A percentile compares a stretch with the other conserved stretches of the same genome.
Evolutionary conservation across 306 rosid genomes (phyloP).

Genomic region (Potentilla sterilis): DNA sequence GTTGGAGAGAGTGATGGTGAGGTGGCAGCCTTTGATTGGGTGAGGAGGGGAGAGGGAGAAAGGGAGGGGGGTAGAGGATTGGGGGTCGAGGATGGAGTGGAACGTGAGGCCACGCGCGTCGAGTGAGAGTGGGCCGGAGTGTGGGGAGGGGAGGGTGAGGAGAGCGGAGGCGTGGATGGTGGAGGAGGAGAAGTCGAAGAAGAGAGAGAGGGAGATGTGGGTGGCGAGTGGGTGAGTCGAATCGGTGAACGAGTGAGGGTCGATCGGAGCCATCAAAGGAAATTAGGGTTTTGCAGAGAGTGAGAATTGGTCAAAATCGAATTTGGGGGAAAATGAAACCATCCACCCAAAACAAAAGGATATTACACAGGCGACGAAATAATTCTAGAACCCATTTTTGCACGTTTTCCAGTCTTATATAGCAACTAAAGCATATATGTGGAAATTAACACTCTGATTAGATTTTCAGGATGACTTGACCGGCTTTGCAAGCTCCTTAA

Average conservation of each 20-base stretch:
- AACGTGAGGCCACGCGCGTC: slow-evolving; percentile 69
- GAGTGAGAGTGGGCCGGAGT: slow-evolving; percentile 64
- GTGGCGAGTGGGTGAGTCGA: slow-evolving; percentile 50
- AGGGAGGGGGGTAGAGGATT: slow-evolving; percentile 37
- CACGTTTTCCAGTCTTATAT: too few species aligned
- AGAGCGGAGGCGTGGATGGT: slow-evolving; percentile 63
- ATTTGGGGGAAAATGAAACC: not conserved
- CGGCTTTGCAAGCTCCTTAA: slow-evolving; percentile 69
- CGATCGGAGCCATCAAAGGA: slow-evolving; percentile 65
- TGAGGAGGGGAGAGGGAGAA: slow-evolving; percentile 42
- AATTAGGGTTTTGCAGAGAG: slow-evolving; percentile 12
- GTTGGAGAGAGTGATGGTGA: slow-evolving; percentile 51
- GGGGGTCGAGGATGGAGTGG: slow-evolving; percentile 48
- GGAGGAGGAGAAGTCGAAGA: slow-evolving; percentile 63
- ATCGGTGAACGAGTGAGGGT: slow-evolving; percentile 90
- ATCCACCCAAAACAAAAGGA: too few species aligned
- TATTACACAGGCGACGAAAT: too few species aligned
- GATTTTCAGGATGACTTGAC: too few species aligned
- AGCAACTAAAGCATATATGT: too few species aligned
- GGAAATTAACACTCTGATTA: too few species aligned
- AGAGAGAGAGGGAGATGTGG: slow-evolving; percentile 58
- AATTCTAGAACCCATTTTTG: too few species aligned
- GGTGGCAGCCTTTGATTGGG: slow-evolving; percentile 59
- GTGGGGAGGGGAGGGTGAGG: slow-evolving; percentile 46
- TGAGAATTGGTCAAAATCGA: not conserved